Percentiles rank a stretch among this genome's conserved stretches.
phyloP scores from a whole-genome alignment of 306 rosid genomes.

The Vigna reflexopilosa region DNA sequence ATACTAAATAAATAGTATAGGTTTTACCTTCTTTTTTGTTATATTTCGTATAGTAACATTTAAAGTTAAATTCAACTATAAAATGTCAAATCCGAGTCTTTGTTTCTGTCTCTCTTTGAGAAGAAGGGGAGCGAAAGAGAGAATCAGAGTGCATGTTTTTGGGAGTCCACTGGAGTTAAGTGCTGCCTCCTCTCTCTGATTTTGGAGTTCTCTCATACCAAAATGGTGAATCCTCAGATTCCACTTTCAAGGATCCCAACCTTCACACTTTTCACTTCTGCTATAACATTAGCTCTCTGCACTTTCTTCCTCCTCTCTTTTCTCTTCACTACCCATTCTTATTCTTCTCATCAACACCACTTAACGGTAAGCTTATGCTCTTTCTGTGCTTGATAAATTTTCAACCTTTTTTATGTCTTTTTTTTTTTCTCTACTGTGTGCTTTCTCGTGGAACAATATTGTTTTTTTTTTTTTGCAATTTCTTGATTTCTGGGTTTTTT shows the following conservation, averaged over 20 bases:
- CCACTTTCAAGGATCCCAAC: conserved; percentile 46
- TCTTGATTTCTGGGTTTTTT: not conserved
- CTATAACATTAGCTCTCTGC: conserved; percentile 49
- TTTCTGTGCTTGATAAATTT: not conserved
- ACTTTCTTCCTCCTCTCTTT: conserved; percentile 61
- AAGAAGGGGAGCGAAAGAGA: conserved; percentile 19
- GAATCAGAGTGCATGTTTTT: conserved; percentile 9
- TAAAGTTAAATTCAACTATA: not conserved
- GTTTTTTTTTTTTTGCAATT: not conserved
- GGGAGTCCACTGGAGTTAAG: conserved; percentile 7
- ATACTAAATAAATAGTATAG: not conserved
- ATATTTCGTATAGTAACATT: too few species aligned
- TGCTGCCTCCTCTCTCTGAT: conserved; percentile 37
- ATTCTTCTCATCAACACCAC: conserved; percentile 50
- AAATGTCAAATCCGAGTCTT: not conserved
- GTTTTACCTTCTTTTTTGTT: not conserved
- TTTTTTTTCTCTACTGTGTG: conserved; percentile 7
- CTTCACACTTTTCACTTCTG: conserved; percentile 56
- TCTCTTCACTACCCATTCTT: conserved; percentile 55
- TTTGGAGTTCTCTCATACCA: conserved; percentile 8
- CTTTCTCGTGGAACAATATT: conserved; percentile 23
- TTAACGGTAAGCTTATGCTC: conserved; percentile 51
- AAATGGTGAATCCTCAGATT: conserved; percentile 47
- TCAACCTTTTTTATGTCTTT: not conserved
- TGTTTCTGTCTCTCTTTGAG: not conserved